Evolutionary conservation across 176 grass and related monocot genomes (phyloP).

Genomic region (Bonia amplexicaulis): DNA sequence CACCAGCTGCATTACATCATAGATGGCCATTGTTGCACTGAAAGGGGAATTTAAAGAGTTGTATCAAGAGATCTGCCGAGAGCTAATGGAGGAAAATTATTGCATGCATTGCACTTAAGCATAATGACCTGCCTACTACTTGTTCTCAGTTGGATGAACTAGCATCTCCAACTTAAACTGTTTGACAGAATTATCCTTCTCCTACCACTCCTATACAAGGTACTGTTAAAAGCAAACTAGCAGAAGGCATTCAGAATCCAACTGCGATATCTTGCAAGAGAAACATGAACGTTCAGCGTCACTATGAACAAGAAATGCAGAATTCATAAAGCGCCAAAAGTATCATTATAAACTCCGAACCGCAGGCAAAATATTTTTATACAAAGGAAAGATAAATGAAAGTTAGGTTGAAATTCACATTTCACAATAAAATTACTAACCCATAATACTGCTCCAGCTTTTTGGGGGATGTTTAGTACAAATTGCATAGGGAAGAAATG

Average conservation of each 20-base stretch:
- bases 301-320: neutral
- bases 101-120: neutral
- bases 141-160: neutral
- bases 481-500: neutral
- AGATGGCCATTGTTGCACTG: conserved; percentile 95
- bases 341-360: too few relatives aligned
- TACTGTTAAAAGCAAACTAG: too few relatives aligned
- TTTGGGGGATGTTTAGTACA: neutral
- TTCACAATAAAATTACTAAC: too few relatives aligned
- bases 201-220: neutral
- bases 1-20: conserved; percentile 83
- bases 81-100: neutral
- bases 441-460: neutral
- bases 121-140: neutral
- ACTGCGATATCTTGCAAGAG: neutral
- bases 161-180: neutral
- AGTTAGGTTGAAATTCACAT: neutral
- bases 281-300: neutral
- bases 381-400: too few relatives aligned
- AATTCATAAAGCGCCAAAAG: neutral
- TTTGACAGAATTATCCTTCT: neutral
- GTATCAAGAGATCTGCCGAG: neutral
- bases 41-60: conserved; percentile 13
- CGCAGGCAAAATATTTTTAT: neutral
- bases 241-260: too few relatives aligned